phyloP scores from a whole-genome alignment of 371 early-diverging fungal species.

The Mucor indicus region DNA sequence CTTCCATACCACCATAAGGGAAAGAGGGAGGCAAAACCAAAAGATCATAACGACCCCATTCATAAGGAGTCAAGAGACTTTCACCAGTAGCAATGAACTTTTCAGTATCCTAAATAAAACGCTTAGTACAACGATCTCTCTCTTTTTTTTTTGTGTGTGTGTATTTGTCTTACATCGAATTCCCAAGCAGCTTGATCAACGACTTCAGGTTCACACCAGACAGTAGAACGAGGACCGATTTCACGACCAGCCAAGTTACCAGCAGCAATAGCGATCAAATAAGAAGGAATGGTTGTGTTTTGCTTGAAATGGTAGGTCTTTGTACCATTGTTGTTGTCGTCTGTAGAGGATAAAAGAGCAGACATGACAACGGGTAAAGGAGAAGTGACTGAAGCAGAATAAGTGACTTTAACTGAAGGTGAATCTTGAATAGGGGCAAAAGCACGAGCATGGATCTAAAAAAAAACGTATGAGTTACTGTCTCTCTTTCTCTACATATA shows the following conservation, averaged over 20 bases:
- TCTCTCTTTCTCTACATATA: no score
- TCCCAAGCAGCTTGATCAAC: conserved; percentile 92
- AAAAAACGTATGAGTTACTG: no score
- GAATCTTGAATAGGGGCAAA: conserved; percentile 92
- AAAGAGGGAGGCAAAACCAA: conserved; percentile 81
- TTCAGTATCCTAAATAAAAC: conserved; percentile 68
- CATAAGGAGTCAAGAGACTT: conserved; percentile 84
- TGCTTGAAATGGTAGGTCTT: conserved; percentile 69
- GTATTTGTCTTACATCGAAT: conserved; percentile 58
- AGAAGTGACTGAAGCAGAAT: conserved; percentile 75
- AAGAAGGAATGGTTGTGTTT: conserved; percentile 78
- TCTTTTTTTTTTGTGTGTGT: background rate
- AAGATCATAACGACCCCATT: conserved; percentile 96
- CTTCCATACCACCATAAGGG: conserved; percentile 98
- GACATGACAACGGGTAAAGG: conserved; percentile 50
- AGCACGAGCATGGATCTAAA: conserved; percentile 89
- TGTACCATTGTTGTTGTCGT: conserved; percentile 42
- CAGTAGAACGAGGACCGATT: conserved; percentile 90
- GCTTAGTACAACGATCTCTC: background rate
- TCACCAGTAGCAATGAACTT: conserved; percentile 84
- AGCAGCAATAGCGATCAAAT: conserved; percentile 92
- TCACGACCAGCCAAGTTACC: conserved; percentile 79
- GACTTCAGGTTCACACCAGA: conserved; percentile 94
- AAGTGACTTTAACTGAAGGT: conserved; percentile 89
- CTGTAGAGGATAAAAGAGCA: conserved; percentile 34